Evolutionary conservation across 163 green algal species (phyloP), one percentile per base, ranked within the genome.

Genomic region (Chloroidium sp.): DNA sequence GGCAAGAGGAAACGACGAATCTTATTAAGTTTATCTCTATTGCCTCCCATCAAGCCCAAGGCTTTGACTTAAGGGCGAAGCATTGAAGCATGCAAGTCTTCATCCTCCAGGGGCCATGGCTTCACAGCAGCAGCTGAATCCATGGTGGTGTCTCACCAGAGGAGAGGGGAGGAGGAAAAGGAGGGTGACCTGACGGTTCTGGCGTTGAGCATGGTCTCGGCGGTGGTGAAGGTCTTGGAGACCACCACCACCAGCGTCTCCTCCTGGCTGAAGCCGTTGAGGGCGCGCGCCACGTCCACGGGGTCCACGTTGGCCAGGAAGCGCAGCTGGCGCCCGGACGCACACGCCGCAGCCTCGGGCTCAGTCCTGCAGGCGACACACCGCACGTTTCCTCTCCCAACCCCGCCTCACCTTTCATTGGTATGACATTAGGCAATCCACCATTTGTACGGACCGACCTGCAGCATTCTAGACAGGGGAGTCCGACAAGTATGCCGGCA

Each of bases 221-320:
- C 97, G 0, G 97, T 99, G 80, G 97, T 99, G 92, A 99, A 99
- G 4, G 97, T 99, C 92, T 99, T 99, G 81, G 91, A 97, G 60
- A 99, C 93, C 0, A 99, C 92, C 12, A 99, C 93, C 62, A 97
- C 94, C 80, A 99, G 87, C 10, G 97, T 99, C 62, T 93, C 94
- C 87, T 99, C 97, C 60, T 91, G 93, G 80, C 98, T 90, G 57
- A 99, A 89, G 0, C 90, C 88, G 59, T 95, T 89, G 69, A 98
- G 92, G 0, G 94, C 92, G 62, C 90, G 87, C 36, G 97, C 96
- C 69, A 98, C 94, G 80, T 99, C 97, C 72, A 99, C 96, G 68
- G 97, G 97, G 88, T 99, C 97, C n/a, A 99, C 97, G 86, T 99
- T 99, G 76, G 97, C 96, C 76, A 99, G 87, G 91, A 98, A 99